Percentiles rank a stretch among this genome's conserved stretches.
Conservation (phyloP, 2,329 filamentous ascomycete species). For the Colletotrichum agaves region DNA sequence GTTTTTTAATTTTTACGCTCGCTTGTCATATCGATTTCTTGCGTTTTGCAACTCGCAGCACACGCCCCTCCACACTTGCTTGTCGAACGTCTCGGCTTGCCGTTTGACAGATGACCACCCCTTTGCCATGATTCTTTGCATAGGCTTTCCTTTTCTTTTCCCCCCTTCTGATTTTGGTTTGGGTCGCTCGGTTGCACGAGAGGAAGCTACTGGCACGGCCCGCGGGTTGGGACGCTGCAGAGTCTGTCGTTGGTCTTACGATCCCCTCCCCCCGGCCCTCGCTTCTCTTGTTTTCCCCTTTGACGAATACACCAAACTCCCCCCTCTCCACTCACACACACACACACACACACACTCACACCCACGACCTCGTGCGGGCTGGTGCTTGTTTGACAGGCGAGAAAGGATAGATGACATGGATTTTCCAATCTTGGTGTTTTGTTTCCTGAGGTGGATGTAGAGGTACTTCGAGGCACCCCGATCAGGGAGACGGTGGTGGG, state of each 20-base stretch:
- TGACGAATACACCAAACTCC: background rate
- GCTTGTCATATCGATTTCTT: too few relatives aligned
- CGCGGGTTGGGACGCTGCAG: slow-evolving; percentile 10
- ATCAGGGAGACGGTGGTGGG: too few relatives aligned
- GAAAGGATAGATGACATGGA: slow-evolving; percentile 7
- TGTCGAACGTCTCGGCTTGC: too few relatives aligned
- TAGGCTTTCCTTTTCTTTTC: slow-evolving; percentile 3
- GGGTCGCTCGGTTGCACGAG: background rate
- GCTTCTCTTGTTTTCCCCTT: slow-evolving; percentile 15
- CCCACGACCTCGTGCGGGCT: background rate
- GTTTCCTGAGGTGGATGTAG: background rate
- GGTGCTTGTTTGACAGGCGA: slow-evolving; percentile 11
- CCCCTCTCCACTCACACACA: slow-evolving; percentile 4
- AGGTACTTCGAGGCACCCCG: background rate
- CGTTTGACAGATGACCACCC: slow-evolving; percentile 20
- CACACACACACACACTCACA: slow-evolving; percentile 5
- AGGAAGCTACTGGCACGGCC: slow-evolving; percentile 14
- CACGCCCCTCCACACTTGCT: slow-evolving; percentile 26
- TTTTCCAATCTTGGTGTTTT: background rate
- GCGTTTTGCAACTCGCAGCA: background rate
- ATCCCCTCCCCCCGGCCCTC: background rate
- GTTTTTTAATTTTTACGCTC: background rate
- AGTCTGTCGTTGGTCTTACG: background rate
- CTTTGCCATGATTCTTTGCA: background rate
- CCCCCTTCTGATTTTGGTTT: background rate